Evolutionary conservation across 768 basidiomycete species (phyloP), one percentile per base, ranked within the genome.

Genomic region (Hygrophoropsis aurantiaca): DNA sequence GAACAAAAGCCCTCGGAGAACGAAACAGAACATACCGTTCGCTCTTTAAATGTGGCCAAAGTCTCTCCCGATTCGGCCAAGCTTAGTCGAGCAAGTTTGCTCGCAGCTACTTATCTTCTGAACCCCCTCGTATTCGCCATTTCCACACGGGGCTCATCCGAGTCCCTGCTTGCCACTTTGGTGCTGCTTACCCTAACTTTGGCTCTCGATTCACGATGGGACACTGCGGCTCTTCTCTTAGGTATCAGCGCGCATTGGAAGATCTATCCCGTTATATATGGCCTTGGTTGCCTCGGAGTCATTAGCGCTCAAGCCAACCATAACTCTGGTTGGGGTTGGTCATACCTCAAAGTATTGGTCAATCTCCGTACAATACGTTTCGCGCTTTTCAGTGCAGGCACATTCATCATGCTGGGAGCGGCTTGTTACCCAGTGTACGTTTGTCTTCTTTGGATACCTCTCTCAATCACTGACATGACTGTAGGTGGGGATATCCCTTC

Each of bases 41-140:
- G 8, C 43, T 5, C 36, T 4, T 16, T 19, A 41, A 23, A 5
- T 4, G 24, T 18, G 19, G 5, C 30, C 25, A 46, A 19, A 20
- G n/a, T n/a, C n/a, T n/a, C n/a, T n/a, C n/a, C n/a, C n/a, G n/a
- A 48, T n/a, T 25, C 26, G 27, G 46, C 46, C 6, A 25, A 20
- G 20, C n/a, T 23, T 15, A 23, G 44, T 26, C 58, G 67, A 50
- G 84, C 87, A 5, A 75, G 78, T 2, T 54, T 83, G n/a, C 82
- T 82, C 54, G 79, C 80, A 27, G 70, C 80, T 0, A 58, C 87
- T 2, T 91, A 97, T 71, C 83, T 98, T 2, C 76, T 98, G 49
- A 97, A 94, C 68, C 97, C 97, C 0, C 79, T 99, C 56, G 87
- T 95, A 2, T 89, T 97, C 65, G 87, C 93, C 53, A 97, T 99